Conservation (phyloP, 139 green algal species). For the Haematococcus lacustris region DNA sequence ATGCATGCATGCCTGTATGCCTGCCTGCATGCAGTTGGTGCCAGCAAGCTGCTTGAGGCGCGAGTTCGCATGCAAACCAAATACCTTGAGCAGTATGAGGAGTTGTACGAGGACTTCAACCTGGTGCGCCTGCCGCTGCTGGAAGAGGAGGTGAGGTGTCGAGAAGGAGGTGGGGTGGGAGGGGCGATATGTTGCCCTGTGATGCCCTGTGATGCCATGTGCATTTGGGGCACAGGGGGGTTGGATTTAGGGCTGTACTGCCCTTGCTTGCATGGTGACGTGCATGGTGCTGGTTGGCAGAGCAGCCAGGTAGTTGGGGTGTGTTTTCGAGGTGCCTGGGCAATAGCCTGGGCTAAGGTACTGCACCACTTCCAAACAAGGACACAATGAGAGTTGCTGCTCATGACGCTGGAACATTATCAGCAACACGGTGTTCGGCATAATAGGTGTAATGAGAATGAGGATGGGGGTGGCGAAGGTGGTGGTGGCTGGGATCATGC, state of each 20-base stretch:
- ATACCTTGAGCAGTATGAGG: constrained; percentile 86
- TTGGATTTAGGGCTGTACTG: too few relatives aligned
- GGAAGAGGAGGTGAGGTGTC: constrained; percentile 78
- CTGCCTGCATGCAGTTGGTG: constrained; percentile 9
- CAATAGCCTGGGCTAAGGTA: too few relatives aligned
- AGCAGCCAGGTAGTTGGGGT: background rate
- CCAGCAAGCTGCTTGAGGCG: constrained; percentile 67
- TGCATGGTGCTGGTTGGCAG: background rate
- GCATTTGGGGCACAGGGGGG: too few relatives aligned
- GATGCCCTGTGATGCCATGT: too few relatives aligned
- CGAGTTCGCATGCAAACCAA: constrained; percentile 91
- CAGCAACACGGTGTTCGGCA: too few relatives aligned
- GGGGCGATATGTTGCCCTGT: too few relatives aligned
- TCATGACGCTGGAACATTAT: too few relatives aligned
- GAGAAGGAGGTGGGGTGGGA: too few relatives aligned
- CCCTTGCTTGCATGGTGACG: background rate
- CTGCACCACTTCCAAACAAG: too few relatives aligned
- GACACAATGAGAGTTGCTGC: too few relatives aligned
- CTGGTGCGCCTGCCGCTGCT: constrained; percentile 81
- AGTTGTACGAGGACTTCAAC: constrained; percentile 95
- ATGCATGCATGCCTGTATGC: background rate
- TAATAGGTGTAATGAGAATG: background rate
- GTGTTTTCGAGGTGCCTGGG: background rate
- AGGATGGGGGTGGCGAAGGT: background rate
- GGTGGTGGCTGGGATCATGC: background rate